A percentile compares a stretch with the other conserved stretches of the same genome.
Conservation (phyloP, 805 yeast genomes). For the Candida sanyiensis region DNA sequence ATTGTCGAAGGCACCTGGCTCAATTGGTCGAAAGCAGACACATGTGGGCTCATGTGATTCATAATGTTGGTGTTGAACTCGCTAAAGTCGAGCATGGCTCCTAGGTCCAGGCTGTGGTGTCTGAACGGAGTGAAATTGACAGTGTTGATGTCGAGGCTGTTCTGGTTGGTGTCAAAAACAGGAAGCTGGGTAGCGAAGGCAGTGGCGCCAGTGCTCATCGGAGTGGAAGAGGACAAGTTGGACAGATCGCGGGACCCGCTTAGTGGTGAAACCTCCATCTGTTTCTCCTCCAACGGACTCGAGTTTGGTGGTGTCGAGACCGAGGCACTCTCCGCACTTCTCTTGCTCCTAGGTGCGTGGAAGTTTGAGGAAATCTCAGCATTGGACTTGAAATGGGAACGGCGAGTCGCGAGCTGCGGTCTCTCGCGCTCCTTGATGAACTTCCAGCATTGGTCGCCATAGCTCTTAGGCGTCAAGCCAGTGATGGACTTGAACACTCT, state of each 20-base stretch:
- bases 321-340: slow-evolving; percentile 6
- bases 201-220: neutral
- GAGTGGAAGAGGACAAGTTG: neutral
- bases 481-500: slow-evolving; percentile 83
- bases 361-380: slow-evolving; percentile 18
- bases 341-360: slow-evolving; percentile 10
- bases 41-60: slow-evolving; percentile 13
- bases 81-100: slow-evolving; percentile 13
- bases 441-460: slow-evolving; percentile 79
- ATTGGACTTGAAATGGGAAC: slow-evolving; percentile 22
- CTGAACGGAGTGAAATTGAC: slow-evolving; percentile 18
- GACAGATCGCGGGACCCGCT: neutral
- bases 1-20: slow-evolving; percentile 1
- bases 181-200: neutral
- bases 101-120: slow-evolving; percentile 24
- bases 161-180: slow-evolving; percentile 12
- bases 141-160: slow-evolving; percentile 23
- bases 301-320: slow-evolving; percentile 1
- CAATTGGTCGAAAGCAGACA: slow-evolving; percentile 5
- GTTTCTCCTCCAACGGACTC: neutral
- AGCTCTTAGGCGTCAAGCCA: slow-evolving; percentile 82
- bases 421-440: slow-evolving; percentile 36
- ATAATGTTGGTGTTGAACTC: slow-evolving; percentile 10
- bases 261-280: slow-evolving; percentile 7
- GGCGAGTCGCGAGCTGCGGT: slow-evolving; percentile 15